A percentile compares a stretch with the other conserved stretches of the same genome.
Conservation (phyloP, 495 filamentous ascomycete genomes). For the Penicillium angulare region DNA sequence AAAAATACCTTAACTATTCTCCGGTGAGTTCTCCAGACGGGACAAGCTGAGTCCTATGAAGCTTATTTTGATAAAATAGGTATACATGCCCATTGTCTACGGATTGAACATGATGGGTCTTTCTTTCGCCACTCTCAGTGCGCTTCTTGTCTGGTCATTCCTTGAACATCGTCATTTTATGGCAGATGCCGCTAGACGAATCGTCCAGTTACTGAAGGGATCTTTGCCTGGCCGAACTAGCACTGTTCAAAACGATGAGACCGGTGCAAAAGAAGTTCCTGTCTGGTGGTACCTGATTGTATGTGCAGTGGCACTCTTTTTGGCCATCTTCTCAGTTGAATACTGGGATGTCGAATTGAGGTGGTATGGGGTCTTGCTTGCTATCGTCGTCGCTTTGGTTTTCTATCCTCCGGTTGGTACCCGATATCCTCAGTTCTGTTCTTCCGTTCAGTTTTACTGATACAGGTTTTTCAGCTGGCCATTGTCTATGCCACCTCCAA, state of each 20-base stretch:
- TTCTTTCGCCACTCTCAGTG: conserved; percentile 74
- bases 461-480: conserved; percentile 64
- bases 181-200: conserved; percentile 10
- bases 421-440: conserved; percentile 16
- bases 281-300: conserved; percentile 73
- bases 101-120: conserved; percentile 70
- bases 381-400: conserved; percentile 67
- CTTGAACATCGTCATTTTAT: conserved; percentile 36
- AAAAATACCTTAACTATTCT: conserved; percentile 71
- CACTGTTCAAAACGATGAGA: conserved; percentile 49
- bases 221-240: conserved; percentile 29
- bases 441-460: conserved; percentile 62
- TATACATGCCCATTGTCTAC: conserved; percentile 82
- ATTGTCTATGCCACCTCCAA: conserved; percentile 87
- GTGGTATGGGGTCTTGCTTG: conserved; percentile 64
- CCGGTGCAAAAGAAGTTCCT: conserved; percentile 66
- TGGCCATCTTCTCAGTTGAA: conserved; percentile 80
- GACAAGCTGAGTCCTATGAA: background rate
- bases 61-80: conserved; percentile 27
- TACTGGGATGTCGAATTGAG: conserved; percentile 70
- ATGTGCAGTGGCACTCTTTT: conserved; percentile 65
- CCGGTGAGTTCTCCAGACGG: conserved; percentile 19
- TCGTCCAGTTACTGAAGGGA: conserved; percentile 5
- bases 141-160: conserved; percentile 66
- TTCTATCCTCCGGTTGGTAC: conserved; percentile 31